phyloP scores from a whole-genome alignment of 1,284 basidiomycete species.

The Serendipita sp. region DNA sequence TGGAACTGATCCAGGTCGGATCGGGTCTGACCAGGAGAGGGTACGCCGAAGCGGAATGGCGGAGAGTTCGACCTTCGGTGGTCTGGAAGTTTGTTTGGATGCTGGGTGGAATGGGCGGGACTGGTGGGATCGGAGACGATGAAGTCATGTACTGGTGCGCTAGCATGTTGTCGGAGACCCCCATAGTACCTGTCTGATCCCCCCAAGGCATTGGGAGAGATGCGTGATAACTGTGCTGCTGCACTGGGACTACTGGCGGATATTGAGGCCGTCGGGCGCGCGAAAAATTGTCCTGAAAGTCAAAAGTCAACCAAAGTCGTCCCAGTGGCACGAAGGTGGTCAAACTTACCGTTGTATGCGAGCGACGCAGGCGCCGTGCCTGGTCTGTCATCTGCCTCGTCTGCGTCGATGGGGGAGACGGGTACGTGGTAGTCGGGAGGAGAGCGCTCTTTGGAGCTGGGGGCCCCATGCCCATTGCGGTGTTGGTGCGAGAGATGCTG shows the following conservation, averaged over 20 bases:
- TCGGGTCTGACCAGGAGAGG: conserved; percentile 1
- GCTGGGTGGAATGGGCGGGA: neutral
- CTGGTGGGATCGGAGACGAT: neutral
- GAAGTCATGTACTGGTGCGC: neutral
- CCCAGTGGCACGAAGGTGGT: no score
- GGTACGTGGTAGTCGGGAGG: conserved; percentile 5
- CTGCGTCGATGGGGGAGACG: conserved; percentile 3
- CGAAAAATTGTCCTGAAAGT: neutral
- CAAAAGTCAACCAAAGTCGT: neutral
- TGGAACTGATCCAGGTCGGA: neutral
- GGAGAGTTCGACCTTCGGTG: conserved; percentile 7
- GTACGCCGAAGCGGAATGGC: conserved; percentile 7
- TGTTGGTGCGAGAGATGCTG: neutral
- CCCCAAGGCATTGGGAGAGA: neutral
- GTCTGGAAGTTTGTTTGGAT: neutral
- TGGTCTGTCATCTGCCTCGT: neutral
- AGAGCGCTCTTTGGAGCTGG: conserved; percentile 3
- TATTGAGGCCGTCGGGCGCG: conserved; percentile 2
- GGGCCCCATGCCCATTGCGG: neutral
- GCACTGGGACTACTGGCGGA: neutral
- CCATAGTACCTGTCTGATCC: conserved; percentile 1
- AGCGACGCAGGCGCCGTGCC: conserved; percentile 6
- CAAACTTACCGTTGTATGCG: conserved; percentile 1
- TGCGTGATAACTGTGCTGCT: conserved; percentile 4
- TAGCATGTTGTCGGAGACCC: neutral